Evolutionary conservation across 2,329 filamentous ascomycete species (phyloP).

Genomic region (Arthrobotrys iridis): DNA sequence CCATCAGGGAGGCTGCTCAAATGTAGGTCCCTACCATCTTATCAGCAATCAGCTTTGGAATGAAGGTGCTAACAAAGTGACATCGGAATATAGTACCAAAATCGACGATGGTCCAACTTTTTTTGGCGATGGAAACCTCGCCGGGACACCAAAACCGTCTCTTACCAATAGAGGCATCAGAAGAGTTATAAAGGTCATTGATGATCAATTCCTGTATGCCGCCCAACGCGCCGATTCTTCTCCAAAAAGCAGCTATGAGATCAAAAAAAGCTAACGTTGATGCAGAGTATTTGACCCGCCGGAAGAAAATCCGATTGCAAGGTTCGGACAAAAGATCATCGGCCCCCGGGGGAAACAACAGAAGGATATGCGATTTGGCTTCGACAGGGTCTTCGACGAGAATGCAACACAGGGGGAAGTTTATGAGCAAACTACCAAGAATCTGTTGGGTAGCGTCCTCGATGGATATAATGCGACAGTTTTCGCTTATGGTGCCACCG

Average conservation of each 20-base stretch:
- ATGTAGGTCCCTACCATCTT: slow-evolving; percentile 66
- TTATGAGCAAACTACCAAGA: slow-evolving; percentile 90
- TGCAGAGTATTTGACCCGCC: slow-evolving; percentile 92
- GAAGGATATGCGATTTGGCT: slow-evolving; percentile 97
- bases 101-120: slow-evolving; percentile 88
- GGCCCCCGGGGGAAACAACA: slow-evolving; percentile 83
- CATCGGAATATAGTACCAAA: slow-evolving; percentile 66
- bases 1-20: slow-evolving; percentile 93
- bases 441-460: slow-evolving; percentile 90
- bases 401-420: slow-evolving; percentile 91
- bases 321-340: slow-evolving; percentile 83
- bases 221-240: slow-evolving; percentile 60
- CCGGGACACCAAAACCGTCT: slow-evolving; percentile 84
- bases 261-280: slow-evolving; percentile 42
- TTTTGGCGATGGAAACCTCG: slow-evolving; percentile 94
- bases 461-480: slow-evolving; percentile 99
- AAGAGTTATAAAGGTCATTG: slow-evolving; percentile 93
- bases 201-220: slow-evolving; percentile 92
- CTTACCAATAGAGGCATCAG: slow-evolving; percentile 85
- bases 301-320: slow-evolving; percentile 90
- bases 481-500: slow-evolving; percentile 96
- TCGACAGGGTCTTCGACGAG: slow-evolving; percentile 96
- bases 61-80: slow-evolving; percentile 27
- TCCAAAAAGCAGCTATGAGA: background rate
- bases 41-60: background rate